A percentile compares a stretch with the other conserved stretches of the same genome.
Evolutionary conservation across 1,284 basidiomycete species (phyloP).

Genomic region (Apiotrichum porosum): DNA sequence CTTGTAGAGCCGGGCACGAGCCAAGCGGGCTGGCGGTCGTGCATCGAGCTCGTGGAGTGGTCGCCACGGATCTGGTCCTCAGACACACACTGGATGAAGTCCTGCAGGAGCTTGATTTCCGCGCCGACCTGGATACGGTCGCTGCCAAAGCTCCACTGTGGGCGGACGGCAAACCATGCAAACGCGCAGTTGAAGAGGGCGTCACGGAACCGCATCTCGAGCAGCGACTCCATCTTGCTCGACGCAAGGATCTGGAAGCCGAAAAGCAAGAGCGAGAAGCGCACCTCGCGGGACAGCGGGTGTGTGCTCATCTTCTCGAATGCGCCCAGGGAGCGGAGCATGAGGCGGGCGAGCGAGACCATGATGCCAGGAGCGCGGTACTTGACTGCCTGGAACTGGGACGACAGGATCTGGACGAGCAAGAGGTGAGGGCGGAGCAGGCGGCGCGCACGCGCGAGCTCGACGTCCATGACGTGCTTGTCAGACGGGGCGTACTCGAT

Average conservation of each 20-base stretch:
- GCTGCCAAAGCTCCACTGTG: constrained; percentile 94
- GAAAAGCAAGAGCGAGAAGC: constrained; percentile 85
- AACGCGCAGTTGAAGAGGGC: constrained; percentile 74
- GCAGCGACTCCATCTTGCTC: constrained; percentile 75
- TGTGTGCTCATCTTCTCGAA: constrained; percentile 77
- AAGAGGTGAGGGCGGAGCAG: constrained; percentile 77
- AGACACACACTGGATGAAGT: constrained; percentile 73
- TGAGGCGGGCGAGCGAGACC: constrained; percentile 73
- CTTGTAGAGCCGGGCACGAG: constrained; percentile 37
- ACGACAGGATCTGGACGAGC: constrained; percentile 84
- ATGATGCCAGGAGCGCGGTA: constrained; percentile 82
- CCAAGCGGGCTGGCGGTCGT: constrained; percentile 53
- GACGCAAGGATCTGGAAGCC: constrained; percentile 89
- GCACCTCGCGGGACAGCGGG: constrained; percentile 79
- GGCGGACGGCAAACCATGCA: constrained; percentile 85
- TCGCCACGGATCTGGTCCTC: constrained; percentile 65
- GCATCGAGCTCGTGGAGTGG: constrained; percentile 65
- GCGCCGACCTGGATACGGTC: constrained; percentile 83
- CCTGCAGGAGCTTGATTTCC: constrained; percentile 79
- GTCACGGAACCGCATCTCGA: constrained; percentile 73
- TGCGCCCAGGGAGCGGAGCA: constrained; percentile 69
- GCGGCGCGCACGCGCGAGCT: constrained; percentile 64
- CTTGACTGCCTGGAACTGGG: constrained; percentile 86
- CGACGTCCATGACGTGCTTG: constrained; percentile 73
- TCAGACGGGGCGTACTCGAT: constrained; percentile 89